Conservation (phyloP, 129 eudicot species). For the Artemisia argyi region DNA sequence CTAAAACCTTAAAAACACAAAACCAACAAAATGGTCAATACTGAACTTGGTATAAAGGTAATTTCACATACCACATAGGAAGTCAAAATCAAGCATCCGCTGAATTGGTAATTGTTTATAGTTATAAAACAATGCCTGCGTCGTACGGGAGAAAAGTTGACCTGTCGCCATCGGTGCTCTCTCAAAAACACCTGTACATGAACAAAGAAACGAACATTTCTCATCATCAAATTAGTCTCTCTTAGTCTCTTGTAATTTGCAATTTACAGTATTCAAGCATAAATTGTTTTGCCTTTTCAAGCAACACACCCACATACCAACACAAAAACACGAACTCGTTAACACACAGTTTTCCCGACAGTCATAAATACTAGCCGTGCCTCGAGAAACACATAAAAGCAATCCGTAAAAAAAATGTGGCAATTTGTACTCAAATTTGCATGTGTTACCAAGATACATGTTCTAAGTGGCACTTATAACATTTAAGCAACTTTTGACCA, state of each 20-base stretch:
- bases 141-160: constrained; percentile 85
- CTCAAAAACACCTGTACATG: constrained; percentile 39
- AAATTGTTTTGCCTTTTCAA: too few species aligned
- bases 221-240: not conserved
- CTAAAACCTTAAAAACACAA: not conserved
- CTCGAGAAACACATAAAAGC: too few species aligned
- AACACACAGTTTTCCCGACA: too few species aligned
- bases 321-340: too few species aligned
- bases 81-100: constrained; percentile 99
- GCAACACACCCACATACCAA: too few species aligned
- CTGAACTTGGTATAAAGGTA: not conserved
- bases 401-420: too few species aligned
- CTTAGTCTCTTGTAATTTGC: not conserved
- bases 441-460: too few species aligned
- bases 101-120: constrained; percentile 95
- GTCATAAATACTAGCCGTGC: too few species aligned
- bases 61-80: constrained; percentile 80
- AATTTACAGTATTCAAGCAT: too few species aligned
- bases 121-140: constrained; percentile 95
- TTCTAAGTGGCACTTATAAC: too few species aligned
- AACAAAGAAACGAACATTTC: not conserved
- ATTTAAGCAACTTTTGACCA: not conserved
- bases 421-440: too few species aligned
- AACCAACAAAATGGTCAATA: not conserved
- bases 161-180: constrained; percentile 84